A percentile compares a stretch with the other conserved stretches of the same genome.
phyloP scores from a whole-genome alignment of 257 asterid genomes.

The Rhazya stricta region DNA sequence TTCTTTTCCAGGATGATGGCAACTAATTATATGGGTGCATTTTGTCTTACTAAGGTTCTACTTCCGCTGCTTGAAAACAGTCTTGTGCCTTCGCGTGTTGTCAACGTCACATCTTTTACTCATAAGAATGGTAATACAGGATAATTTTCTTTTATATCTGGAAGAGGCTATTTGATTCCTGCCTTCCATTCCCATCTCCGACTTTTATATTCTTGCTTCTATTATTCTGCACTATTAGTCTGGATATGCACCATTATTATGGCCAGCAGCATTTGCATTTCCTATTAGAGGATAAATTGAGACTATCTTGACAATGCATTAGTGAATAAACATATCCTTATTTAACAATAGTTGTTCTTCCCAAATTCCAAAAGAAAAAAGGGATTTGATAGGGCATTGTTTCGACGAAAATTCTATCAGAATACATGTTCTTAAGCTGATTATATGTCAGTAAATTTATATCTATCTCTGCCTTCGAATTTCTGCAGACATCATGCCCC shows the following conservation, averaged over 20 bases:
- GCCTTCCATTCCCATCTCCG: neutral
- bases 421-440: neutral
- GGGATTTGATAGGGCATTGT: neutral
- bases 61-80: conserved; percentile 73
- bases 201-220: neutral
- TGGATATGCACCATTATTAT: neutral
- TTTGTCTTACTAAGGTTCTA: conserved; percentile 67
- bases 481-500: neutral
- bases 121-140: conserved; percentile 62
- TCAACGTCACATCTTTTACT: conserved; percentile 82
- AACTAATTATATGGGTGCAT: conserved; percentile 80
- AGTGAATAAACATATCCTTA: neutral
- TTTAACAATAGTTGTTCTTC: neutral
- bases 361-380: neutral
- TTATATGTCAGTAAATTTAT: neutral
- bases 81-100: conserved; percentile 72
- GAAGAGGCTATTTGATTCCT: neutral
- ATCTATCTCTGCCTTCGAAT: neutral
- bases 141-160: neutral
- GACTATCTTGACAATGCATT: neutral
- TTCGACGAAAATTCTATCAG: neutral
- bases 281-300: neutral
- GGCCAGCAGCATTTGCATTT: neutral
- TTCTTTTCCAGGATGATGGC: conserved; percentile 73
- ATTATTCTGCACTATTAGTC: neutral